These are phyloP conservation scores for Penicillium sp. DNA, from an alignment of 2,329 filamentous ascomycete genomes.

Conservation along the genomic window DNA sequence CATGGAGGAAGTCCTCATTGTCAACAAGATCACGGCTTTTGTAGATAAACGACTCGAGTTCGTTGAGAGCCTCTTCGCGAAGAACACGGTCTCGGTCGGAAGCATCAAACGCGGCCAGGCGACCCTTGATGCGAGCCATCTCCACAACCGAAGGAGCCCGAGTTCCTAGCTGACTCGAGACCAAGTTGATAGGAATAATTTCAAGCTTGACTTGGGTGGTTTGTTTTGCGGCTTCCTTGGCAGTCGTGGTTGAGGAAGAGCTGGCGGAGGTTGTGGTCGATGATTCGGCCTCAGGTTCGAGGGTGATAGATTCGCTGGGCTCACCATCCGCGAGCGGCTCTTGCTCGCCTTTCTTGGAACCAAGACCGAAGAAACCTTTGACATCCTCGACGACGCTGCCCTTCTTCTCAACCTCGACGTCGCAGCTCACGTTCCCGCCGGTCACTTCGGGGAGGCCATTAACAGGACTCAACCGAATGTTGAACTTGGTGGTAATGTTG, in stretches of 20 bases:
- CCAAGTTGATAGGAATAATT: conserved; percentile 48
- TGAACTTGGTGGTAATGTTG: conserved; percentile 75
- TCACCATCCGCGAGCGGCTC: conserved; percentile 58
- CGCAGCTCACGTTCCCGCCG: conserved; percentile 75
- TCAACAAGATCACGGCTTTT: conserved; percentile 75
- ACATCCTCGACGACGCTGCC: conserved; percentile 85
- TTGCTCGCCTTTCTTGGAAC: conserved; percentile 82
- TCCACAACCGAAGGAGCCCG: conserved; percentile 31
- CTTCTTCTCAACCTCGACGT: conserved; percentile 68
- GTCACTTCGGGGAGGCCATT: conserved; percentile 75
- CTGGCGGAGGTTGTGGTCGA: conserved; percentile 39
- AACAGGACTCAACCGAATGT: conserved; percentile 63
- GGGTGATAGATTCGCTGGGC: conserved; percentile 44
- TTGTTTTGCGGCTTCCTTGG: conserved; percentile 39
- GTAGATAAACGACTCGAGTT: conserved; percentile 91
- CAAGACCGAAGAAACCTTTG: conserved; percentile 93
- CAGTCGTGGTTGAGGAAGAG: conserved; percentile 46
- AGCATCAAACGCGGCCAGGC: conserved; percentile 74
- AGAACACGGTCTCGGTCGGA: conserved; percentile 72
- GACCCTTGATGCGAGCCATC: conserved; percentile 55
- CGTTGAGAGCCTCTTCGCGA: conserved; percentile 83
- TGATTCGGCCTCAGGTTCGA: conserved; percentile 44
- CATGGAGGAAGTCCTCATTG: conserved; percentile 65
- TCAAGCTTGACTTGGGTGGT: conserved; percentile 44
- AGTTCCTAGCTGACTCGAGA: conserved; percentile 42